These are phyloP conservation scores for Rhododendron williamsianum DNA, from an alignment of 148 eudicot species.

Conservation along the genomic window DNA sequence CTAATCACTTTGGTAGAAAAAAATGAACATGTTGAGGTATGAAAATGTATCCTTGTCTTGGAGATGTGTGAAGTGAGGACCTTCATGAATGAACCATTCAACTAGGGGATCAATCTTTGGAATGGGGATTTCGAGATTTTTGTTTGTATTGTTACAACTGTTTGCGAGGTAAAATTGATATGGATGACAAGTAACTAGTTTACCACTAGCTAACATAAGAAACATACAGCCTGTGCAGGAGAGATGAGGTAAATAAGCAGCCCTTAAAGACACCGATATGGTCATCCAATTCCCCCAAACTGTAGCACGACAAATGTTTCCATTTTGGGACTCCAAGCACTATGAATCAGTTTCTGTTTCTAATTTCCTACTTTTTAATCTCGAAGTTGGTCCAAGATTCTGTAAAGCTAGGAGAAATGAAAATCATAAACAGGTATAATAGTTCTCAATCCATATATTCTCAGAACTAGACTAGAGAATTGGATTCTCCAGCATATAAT, in stretches of 20 bases:
- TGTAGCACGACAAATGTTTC: background rate
- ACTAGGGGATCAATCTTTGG: background rate
- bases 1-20: background rate
- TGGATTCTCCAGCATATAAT: background rate
- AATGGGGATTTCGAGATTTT: background rate
- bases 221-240: background rate
- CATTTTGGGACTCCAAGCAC: background rate
- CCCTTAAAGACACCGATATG: background rate
- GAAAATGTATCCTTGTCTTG: background rate
- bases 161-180: background rate
- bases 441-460: background rate
- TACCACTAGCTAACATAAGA: background rate
- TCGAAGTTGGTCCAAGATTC: background rate
- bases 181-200: background rate
- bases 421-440: background rate
- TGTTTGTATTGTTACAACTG: background rate
- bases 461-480: background rate
- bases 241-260: background rate
- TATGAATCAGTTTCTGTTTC: background rate
- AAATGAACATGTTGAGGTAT: background rate
- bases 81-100: slow-evolving; percentile 5
- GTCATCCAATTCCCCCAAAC: background rate
- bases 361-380: background rate
- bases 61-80: background rate
- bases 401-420: background rate